phyloP scores from a whole-genome alignment of 2,329 filamentous ascomycete species.

The Diaporthe ilicicola region DNA sequence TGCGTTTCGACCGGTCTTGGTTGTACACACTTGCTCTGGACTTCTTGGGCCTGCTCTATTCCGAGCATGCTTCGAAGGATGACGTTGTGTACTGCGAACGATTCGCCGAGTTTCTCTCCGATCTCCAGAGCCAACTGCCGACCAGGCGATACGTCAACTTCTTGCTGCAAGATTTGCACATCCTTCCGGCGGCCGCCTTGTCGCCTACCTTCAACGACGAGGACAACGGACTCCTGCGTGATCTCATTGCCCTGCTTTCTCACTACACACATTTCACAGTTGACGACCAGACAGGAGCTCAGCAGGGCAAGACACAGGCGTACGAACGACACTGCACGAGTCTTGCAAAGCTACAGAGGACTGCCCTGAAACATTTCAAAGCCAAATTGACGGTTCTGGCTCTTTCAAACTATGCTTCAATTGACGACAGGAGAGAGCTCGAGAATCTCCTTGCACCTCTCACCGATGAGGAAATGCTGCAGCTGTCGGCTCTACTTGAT shows the following conservation, averaged over 20 bases:
- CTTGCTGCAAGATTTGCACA: slow-evolving; percentile 83
- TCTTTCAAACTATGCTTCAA: slow-evolving; percentile 89
- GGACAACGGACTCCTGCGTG: slow-evolving; percentile 79
- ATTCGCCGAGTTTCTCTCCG: slow-evolving; percentile 90
- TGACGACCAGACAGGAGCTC: slow-evolving; percentile 86
- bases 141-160: slow-evolving; percentile 94
- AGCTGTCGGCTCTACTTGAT: slow-evolving; percentile 76
- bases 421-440: slow-evolving; percentile 83
- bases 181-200: slow-evolving; percentile 78
- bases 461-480: slow-evolving; percentile 75
- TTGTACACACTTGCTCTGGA: slow-evolving; percentile 86
- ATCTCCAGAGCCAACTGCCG: slow-evolving; percentile 91
- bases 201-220: slow-evolving; percentile 82
- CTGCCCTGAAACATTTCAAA: slow-evolving; percentile 82
- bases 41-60: slow-evolving; percentile 79
- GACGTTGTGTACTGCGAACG: slow-evolving; percentile 86
- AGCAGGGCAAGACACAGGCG: slow-evolving; percentile 75
- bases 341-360: slow-evolving; percentile 81
- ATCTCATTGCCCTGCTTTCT: slow-evolving; percentile 80
- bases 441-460: slow-evolving; percentile 77
- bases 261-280: slow-evolving; percentile 92
- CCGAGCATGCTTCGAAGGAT: slow-evolving; percentile 61
- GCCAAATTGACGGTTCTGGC: slow-evolving; percentile 91
- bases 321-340: slow-evolving; percentile 82
- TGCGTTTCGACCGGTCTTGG: slow-evolving; percentile 95